Conservation (phyloP, 352 stramenopile species). For the Phytopythium litorale region DNA sequence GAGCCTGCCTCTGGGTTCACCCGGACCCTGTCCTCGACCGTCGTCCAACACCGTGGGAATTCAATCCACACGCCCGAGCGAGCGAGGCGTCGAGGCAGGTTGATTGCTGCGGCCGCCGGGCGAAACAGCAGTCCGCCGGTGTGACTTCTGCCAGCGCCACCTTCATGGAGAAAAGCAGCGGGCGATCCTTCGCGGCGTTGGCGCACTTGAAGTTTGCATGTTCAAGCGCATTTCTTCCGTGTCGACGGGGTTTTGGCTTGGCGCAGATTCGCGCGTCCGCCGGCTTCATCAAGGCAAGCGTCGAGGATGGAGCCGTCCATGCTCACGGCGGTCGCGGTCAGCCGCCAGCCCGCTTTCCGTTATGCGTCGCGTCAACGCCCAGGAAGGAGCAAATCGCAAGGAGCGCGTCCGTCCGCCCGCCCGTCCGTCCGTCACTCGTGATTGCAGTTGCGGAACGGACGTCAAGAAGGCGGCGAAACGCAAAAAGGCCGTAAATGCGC, state of each 20-base stretch:
- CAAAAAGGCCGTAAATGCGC: neutral
- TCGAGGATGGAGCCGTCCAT: too few relatives aligned
- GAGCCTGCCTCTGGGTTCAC: neutral
- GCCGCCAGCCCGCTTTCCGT: too few relatives aligned
- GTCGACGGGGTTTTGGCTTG: too few relatives aligned
- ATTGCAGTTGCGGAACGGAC: neutral
- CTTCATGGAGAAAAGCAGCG: neutral
- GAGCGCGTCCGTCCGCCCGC: too few relatives aligned
- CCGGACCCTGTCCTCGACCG: too few relatives aligned
- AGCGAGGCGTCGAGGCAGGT: neutral
- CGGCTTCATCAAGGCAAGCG: too few relatives aligned
- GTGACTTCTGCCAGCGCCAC: neutral
- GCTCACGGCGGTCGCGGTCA: too few relatives aligned
- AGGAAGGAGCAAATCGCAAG: neutral
- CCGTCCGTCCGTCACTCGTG: neutral
- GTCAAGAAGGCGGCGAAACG: neutral
- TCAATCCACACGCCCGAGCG: too few relatives aligned
- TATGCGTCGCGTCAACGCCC: neutral
- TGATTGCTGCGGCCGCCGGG: neutral
- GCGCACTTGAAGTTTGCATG: slow-evolving; percentile 6
- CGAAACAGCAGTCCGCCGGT: too few relatives aligned
- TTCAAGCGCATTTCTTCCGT: slow-evolving; percentile 7
- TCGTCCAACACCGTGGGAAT: too few relatives aligned
- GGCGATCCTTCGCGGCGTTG: slow-evolving; percentile 5
- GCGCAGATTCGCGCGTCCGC: neutral